Percentiles rank a stretch among this genome's conserved stretches.
Evolutionary conservation across 2,329 filamentous ascomycete genomes (phyloP).

Genomic region (Nannizzia gypsea): DNA sequence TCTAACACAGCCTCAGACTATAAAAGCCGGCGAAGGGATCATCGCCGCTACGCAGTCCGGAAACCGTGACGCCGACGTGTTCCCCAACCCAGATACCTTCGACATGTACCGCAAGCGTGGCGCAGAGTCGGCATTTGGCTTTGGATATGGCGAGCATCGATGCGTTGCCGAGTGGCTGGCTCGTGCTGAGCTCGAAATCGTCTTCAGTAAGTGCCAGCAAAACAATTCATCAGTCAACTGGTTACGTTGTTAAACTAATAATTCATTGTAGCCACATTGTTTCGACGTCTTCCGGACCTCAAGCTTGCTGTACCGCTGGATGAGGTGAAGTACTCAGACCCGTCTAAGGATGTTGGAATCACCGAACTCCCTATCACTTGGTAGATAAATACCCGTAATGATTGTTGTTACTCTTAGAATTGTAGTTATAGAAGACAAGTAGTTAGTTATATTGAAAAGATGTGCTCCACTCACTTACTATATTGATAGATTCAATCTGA

Average conservation of each 20-base stretch:
- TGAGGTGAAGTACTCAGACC: slow-evolving; percentile 31
- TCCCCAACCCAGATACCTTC: slow-evolving; percentile 33
- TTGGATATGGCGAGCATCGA: slow-evolving; percentile 37
- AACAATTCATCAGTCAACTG: background rate
- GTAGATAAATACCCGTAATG: background rate
- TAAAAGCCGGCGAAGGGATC: slow-evolving; percentile 37
- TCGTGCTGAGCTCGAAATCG: slow-evolving; percentile 33
- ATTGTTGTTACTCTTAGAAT: too few relatives aligned
- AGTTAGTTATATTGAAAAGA: too few relatives aligned
- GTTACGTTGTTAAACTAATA: background rate
- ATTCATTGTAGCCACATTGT: slow-evolving; percentile 26
- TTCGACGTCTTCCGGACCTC: slow-evolving; percentile 30
- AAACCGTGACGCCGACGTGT: slow-evolving; percentile 39
- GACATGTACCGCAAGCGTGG: slow-evolving; percentile 33
- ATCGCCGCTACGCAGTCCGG: slow-evolving; percentile 39
- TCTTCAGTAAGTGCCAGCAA: slow-evolving; percentile 31
- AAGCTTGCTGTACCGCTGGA: slow-evolving; percentile 31
- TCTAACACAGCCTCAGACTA: slow-evolving; percentile 17
- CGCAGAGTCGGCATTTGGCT: slow-evolving; percentile 32
- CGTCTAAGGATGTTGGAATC: slow-evolving; percentile 33
- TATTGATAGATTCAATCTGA: too few relatives aligned
- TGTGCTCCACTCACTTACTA: too few relatives aligned
- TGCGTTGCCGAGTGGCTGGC: slow-evolving; percentile 39
- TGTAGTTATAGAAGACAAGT: too few relatives aligned
- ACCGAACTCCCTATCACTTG: slow-evolving; percentile 28